phyloP scores from a whole-genome alignment of 768 basidiomycete species.

The Cystobasidium ongulense region DNA sequence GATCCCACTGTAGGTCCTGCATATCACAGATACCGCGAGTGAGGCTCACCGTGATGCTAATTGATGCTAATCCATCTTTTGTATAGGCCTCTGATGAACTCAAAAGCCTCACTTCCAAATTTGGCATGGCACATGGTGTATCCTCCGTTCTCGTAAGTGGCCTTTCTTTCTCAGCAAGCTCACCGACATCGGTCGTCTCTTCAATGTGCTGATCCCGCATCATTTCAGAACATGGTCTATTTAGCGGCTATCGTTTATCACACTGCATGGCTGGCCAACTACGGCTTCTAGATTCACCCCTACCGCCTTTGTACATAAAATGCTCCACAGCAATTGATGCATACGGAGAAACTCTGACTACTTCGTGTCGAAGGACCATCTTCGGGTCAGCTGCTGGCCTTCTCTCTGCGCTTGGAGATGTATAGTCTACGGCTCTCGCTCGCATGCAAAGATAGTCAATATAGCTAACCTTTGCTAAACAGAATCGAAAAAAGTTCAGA shows the following conservation, averaged over 20 bases:
- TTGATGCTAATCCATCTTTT: background rate
- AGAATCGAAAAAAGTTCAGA: too few species aligned
- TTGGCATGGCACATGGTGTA: conserved; percentile 35
- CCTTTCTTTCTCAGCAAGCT: background rate
- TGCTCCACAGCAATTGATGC: too few species aligned
- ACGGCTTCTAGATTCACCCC: conserved; percentile 23
- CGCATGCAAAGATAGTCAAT: too few species aligned
- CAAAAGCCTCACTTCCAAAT: conserved; percentile 32
- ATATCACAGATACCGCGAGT: background rate
- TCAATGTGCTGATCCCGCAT: background rate
- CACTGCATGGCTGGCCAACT: conserved; percentile 27
- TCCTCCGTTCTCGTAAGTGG: conserved; percentile 33
- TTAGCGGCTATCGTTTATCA: conserved; percentile 30
- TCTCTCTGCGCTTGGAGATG: too few species aligned
- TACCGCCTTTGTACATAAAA: too few species aligned
- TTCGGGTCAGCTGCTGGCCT: too few species aligned
- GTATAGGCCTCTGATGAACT: conserved; percentile 37
- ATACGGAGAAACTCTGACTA: too few species aligned
- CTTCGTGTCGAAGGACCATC: too few species aligned
- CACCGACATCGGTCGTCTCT: background rate
- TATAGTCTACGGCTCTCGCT: too few species aligned
- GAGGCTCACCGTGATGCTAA: background rate
- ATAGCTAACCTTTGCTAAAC: too few species aligned
- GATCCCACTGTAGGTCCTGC: conserved; percentile 23
- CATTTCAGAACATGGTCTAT: conserved; percentile 35